Evolutionary conservation across 225 moss, liverwort and hornwort species (phyloP), one percentile per base, ranked within the genome.

Genomic region (Pleurozium schreberi): DNA sequence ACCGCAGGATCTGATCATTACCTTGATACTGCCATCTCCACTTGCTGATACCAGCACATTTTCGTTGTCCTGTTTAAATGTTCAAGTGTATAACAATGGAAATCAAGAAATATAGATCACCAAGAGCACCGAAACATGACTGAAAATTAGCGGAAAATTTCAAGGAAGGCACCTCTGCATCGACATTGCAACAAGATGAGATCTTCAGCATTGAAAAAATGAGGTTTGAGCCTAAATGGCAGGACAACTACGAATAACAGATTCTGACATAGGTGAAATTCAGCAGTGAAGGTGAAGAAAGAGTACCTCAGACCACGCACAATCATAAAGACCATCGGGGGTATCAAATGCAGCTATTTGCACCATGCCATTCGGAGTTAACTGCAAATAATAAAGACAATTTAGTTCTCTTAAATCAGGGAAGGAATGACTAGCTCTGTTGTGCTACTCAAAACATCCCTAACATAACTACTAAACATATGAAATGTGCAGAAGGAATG

Each of bases 301-400:
- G 61, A 40, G 75, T 92, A 96, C 96, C 93, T 98, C 98, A 90
- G 98, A 97, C 95, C 96, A 99, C 40, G 98, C 92, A 86, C 98
- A 99, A 93, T 99, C 98, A 81, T 99, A 99, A n/a, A 99, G 95
- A 63, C 98, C 97, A 92, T 99, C 98, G 16, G 98, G 96, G 18
- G 98, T 95, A 91, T 99, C 98, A 89, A 96, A 99, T 17, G 97
- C 94, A 87, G 96, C 94, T 82, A 97, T 91, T 91, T 96, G 95
- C 75, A 96, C 91, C 58, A 97, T 94, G 79, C 98, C 98, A 92
- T 95, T 92, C 47, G 95, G 95, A 84, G 98, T 94, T 73, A 96
- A 60, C 96, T 96, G 93, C 90, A 63, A 69, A 88, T 17, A 11
- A 57, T 34, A 26, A 42, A 67, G 59, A 52, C 12, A 58, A 76